Conservation (phyloP, 2,329 filamentous ascomycete genomes). For the Beauveria sp. region DNA sequence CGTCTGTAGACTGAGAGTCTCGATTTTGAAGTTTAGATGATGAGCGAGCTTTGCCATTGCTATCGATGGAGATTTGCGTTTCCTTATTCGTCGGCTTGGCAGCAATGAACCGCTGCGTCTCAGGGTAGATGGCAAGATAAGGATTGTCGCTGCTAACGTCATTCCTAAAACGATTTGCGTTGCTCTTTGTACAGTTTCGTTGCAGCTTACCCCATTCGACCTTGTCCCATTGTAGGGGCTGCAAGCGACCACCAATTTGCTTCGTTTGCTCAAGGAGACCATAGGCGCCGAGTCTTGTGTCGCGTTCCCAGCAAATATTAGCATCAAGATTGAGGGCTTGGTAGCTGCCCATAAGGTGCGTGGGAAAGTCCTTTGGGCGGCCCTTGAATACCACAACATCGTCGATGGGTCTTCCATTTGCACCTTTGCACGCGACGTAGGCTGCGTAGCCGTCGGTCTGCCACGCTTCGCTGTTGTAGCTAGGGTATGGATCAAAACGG, state of each 20-base stretch:
- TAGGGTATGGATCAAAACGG: constrained; percentile 63
- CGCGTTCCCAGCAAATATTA: constrained; percentile 59
- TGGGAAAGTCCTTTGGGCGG: constrained; percentile 49
- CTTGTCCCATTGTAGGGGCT: constrained; percentile 49
- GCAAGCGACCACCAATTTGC: constrained; percentile 31
- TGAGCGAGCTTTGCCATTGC: neutral
- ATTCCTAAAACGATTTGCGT: constrained; percentile 55
- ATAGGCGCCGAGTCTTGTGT: constrained; percentile 62
- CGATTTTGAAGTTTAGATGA: neutral
- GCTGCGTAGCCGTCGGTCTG: constrained; percentile 46
- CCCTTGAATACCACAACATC: constrained; percentile 60
- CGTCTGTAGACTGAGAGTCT: neutral
- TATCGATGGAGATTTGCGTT: neutral
- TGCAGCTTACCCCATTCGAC: constrained; percentile 68
- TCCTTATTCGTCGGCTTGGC: constrained; percentile 8
- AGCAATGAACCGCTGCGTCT: constrained; percentile 18
- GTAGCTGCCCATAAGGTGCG: constrained; percentile 56
- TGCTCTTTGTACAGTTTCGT: constrained; percentile 55
- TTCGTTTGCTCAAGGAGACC: constrained; percentile 45
- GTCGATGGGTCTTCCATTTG: constrained; percentile 49
- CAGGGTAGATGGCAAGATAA: constrained; percentile 35
- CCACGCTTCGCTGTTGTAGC: constrained; percentile 59
- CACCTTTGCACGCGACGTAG: constrained; percentile 58
- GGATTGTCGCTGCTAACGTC: constrained; percentile 33
- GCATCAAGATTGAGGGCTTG: constrained; percentile 52